phyloP scores from a whole-genome alignment of 306 rosid species.

The Vigna hirtella region DNA sequence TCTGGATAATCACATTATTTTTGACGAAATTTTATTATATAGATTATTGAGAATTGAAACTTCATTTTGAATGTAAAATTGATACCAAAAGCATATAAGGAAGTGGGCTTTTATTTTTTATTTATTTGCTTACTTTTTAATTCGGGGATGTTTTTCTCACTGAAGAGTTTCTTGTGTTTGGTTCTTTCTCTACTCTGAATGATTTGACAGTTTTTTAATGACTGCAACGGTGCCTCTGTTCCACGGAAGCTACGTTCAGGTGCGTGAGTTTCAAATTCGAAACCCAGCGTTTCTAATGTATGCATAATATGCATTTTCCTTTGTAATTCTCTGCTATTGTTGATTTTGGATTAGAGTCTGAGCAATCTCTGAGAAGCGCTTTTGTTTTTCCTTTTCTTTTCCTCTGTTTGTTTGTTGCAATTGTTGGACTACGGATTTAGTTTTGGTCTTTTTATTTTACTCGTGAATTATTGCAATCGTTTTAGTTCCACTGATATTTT shows the following conservation, averaged over 20 bases:
- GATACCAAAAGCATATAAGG: background rate
- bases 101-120: background rate
- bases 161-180: conserved; percentile 3
- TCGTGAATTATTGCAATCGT: conserved; percentile 38
- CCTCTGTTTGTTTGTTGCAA: conserved; percentile 40
- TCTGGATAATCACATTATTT: no score
- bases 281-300: background rate
- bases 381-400: conserved; percentile 35
- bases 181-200: background rate
- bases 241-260: conserved; percentile 91
- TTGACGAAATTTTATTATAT: no score
- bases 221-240: conserved; percentile 68
- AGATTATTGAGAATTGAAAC: background rate
- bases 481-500: conserved; percentile 24
- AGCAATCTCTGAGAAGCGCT: conserved; percentile 53
- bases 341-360: conserved; percentile 52
- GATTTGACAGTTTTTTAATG: conserved; percentile 56
- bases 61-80: background rate
- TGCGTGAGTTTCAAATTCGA: conserved; percentile 40
- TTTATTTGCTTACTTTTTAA: background rate
- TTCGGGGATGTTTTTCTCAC: background rate
- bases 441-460: conserved; percentile 21
- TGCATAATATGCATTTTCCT: conserved; percentile 17
- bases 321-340: conserved; percentile 1
- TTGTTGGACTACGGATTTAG: conserved; percentile 46